phyloP scores from a whole-genome alignment of 768 basidiomycete genomes.

The Calocybe indica region DNA sequence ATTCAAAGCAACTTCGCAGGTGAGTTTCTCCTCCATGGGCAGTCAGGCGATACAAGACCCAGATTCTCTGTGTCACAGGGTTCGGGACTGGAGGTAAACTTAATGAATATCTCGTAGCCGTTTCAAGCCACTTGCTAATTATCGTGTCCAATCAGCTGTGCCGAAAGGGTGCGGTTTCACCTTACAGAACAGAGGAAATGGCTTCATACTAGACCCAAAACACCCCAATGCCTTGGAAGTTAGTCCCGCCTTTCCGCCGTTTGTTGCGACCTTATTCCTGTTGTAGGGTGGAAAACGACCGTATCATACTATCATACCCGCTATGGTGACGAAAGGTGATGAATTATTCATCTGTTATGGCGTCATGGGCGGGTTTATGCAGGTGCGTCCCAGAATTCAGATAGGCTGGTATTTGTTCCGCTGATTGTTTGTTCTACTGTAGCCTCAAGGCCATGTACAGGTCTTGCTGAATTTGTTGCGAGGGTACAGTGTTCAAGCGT shows the following conservation, averaged over 20 bases:
- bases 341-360: slow-evolving; percentile 88
- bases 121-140: slow-evolving; percentile 2
- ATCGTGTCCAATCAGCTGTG: slow-evolving; percentile 44
- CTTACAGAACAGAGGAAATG: slow-evolving; percentile 87
- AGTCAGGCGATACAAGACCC: background rate
- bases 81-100: slow-evolving; percentile 81
- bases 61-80: slow-evolving; percentile 31
- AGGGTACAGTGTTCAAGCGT: slow-evolving; percentile 82
- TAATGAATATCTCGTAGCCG: background rate
- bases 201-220: slow-evolving; percentile 71
- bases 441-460: slow-evolving; percentile 97
- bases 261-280: background rate
- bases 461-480: slow-evolving; percentile 87
- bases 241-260: slow-evolving; percentile 3
- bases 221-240: slow-evolving; percentile 87
- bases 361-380: slow-evolving; percentile 92
- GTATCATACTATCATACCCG: slow-evolving; percentile 93
- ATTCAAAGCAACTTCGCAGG: slow-evolving; percentile 88
- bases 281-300: slow-evolving; percentile 72
- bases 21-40: slow-evolving; percentile 19
- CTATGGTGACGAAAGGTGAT: slow-evolving; percentile 68
- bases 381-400: slow-evolving; percentile 32
- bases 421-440: background rate
- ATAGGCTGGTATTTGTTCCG: background rate
- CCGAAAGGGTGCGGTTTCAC: slow-evolving; percentile 96